Evolutionary conservation across 2,329 filamentous ascomycete genomes (phyloP).

Genomic region (Harringtonia lauricola): DNA sequence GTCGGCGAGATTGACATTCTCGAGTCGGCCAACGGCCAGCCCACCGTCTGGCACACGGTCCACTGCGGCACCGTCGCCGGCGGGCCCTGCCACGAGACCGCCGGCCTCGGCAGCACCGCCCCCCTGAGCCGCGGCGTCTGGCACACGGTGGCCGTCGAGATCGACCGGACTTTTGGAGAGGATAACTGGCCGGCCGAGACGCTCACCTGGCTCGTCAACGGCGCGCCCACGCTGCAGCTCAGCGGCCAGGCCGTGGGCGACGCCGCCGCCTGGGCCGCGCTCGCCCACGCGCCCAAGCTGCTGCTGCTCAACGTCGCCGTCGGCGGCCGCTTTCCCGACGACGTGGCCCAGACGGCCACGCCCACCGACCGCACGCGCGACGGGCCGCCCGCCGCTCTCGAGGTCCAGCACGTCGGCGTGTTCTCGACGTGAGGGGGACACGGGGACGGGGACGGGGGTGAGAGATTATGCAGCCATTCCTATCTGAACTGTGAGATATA

Average conservation of each 20-base stretch:
- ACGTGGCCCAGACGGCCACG: slow-evolving; percentile 16
- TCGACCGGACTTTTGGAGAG: slow-evolving; percentile 33
- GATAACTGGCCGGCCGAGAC: slow-evolving; percentile 36
- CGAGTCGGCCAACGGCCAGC: slow-evolving; percentile 28
- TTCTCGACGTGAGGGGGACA: slow-evolving; percentile 18
- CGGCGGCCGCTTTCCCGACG: slow-evolving; percentile 32
- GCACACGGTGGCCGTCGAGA: slow-evolving; percentile 37
- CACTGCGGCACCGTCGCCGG: slow-evolving; percentile 29
- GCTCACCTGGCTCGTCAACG: slow-evolving; percentile 41
- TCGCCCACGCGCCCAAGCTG: slow-evolving; percentile 39
- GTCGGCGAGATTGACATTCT: slow-evolving; percentile 34
- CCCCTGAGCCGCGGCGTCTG: slow-evolving; percentile 19
- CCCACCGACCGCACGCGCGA: slow-evolving; percentile 35
- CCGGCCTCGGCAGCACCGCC: slow-evolving; percentile 18
- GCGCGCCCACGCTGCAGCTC: slow-evolving; percentile 29
- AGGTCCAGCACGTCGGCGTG: slow-evolving; percentile 38
- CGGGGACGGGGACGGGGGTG: too few relatives aligned
- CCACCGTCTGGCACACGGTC: slow-evolving; percentile 22
- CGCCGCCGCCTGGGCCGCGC: slow-evolving; percentile 32
- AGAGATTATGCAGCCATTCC: too few relatives aligned
- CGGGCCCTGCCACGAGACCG: slow-evolving; percentile 30
- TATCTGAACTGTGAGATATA: too few relatives aligned
- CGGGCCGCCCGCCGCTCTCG: slow-evolving; percentile 36
- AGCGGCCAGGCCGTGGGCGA: slow-evolving; percentile 33
- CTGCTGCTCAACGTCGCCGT: slow-evolving; percentile 45